Evolutionary conservation across 352 stramenopile species (phyloP).

Genomic region (Pythium guiyangense): DNA sequence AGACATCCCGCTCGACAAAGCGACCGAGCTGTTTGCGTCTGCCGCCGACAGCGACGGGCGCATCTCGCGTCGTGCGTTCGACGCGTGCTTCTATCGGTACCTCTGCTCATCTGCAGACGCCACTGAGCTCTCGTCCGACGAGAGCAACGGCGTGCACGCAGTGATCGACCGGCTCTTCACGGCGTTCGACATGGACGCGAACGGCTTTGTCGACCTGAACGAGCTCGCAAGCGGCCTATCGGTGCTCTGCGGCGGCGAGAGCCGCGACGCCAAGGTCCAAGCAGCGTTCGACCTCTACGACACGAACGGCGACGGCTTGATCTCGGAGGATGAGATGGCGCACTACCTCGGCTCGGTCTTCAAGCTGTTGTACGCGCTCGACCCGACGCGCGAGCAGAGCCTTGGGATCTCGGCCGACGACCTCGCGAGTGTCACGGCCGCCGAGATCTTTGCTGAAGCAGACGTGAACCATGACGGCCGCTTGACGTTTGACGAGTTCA

Average conservation of each 20-base stretch:
- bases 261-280: constrained; percentile 59
- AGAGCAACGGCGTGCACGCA: constrained; percentile 59
- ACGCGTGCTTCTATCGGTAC: constrained; percentile 73
- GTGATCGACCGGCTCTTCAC: constrained; percentile 74
- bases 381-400: constrained; percentile 53
- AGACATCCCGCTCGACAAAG: constrained; percentile 53
- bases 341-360: constrained; percentile 86
- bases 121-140: constrained; percentile 27
- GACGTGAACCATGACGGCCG: constrained; percentile 83
- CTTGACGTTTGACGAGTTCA: constrained; percentile 84
- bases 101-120: constrained; percentile 28
- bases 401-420: constrained; percentile 58
- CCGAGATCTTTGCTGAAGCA: constrained; percentile 84
- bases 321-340: constrained; percentile 82
- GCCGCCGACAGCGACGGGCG: constrained; percentile 40
- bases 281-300: constrained; percentile 86
- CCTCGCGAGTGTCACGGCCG: constrained; percentile 58
- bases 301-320: constrained; percentile 75
- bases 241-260: constrained; percentile 53
- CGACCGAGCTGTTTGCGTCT: constrained; percentile 48
- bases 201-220: constrained; percentile 68
- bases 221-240: constrained; percentile 75
- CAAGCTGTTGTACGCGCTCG: constrained; percentile 69
- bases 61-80: constrained; percentile 65
- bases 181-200: constrained; percentile 71